phyloP scores from a whole-genome alignment of 192 early-diverging fungal species.

The Anaeromyces robustus region DNA sequence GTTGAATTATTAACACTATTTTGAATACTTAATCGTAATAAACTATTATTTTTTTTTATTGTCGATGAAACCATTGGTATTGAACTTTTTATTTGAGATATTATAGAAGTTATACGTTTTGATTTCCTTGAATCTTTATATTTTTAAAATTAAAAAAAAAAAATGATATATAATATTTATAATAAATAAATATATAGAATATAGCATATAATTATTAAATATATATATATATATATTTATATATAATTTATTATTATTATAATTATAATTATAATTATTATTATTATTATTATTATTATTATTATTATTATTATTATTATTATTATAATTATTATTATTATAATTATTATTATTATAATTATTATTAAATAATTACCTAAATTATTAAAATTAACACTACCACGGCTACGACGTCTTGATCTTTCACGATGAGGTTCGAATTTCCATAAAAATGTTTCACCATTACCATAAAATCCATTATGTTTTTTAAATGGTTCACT shows the following conservation, averaged over 20 bases:
- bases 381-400: not conserved
- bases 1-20: not conserved
- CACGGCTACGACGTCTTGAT: not conserved
- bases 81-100: not conserved
- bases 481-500: not conserved
- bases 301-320: too few relatives aligned
- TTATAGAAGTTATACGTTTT: not conserved
- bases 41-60: not conserved
- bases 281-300: too few relatives aligned
- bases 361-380: not conserved
- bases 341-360: too few relatives aligned
- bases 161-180: too few relatives aligned
- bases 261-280: too few relatives aligned
- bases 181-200: too few relatives aligned
- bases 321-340: too few relatives aligned
- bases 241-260: too few relatives aligned
- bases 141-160: too few relatives aligned
- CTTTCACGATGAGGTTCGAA: not conserved
- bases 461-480: not conserved
- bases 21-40: not conserved
- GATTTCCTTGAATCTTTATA: not conserved
- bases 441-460: not conserved
- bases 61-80: not conserved
- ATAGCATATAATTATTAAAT: too few relatives aligned
- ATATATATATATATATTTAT: too few relatives aligned